A percentile compares a stretch with the other conserved stretches of the same genome.
phyloP scores from a whole-genome alignment of 2,329 filamentous ascomycete species.

The Xylaria sp. region DNA sequence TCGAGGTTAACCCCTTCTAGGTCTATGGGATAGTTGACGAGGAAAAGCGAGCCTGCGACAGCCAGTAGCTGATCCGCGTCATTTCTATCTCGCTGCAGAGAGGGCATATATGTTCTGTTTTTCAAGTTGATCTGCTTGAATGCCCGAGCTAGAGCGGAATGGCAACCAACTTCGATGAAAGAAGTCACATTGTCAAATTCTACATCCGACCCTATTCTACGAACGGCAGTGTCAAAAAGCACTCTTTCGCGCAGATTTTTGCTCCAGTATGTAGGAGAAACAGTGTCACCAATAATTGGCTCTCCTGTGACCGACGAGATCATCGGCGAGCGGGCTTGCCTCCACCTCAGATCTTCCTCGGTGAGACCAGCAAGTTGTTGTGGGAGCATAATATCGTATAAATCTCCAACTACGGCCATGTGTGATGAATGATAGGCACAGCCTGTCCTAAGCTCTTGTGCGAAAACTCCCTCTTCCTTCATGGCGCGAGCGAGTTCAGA shows the following conservation, averaged over 20 bases:
- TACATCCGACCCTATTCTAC: conserved; percentile 52
- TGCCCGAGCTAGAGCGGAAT: conserved; percentile 47
- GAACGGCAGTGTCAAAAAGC: conserved; percentile 51
- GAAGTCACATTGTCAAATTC: conserved; percentile 41
- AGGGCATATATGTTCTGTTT: conserved; percentile 38
- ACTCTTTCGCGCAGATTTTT: conserved; percentile 43
- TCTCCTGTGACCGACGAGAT: conserved; percentile 45
- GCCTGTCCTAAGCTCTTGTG: conserved; percentile 57
- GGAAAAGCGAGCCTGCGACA: conserved; percentile 40
- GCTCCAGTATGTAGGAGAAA: conserved; percentile 43
- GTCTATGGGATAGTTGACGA: conserved; percentile 38
- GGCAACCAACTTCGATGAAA: conserved; percentile 44
- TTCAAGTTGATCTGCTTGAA: conserved; percentile 48
- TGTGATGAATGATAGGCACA: conserved; percentile 56
- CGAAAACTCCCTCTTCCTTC: conserved; percentile 59
- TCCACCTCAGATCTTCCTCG: conserved; percentile 36
- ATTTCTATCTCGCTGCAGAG: conserved; percentile 38
- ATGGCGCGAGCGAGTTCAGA: conserved; percentile 54
- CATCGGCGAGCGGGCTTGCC: conserved; percentile 33
- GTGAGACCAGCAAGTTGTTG: conserved; percentile 29
- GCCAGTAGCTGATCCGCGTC: conserved; percentile 35
- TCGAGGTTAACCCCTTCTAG: conserved; percentile 34
- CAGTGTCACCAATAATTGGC: conserved; percentile 19
- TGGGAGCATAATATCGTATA: conserved; percentile 36
- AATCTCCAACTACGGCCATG: conserved; percentile 56